Conservation (phyloP, 768 basidiomycete genomes). For the Macrolepiota dolichaula region DNA sequence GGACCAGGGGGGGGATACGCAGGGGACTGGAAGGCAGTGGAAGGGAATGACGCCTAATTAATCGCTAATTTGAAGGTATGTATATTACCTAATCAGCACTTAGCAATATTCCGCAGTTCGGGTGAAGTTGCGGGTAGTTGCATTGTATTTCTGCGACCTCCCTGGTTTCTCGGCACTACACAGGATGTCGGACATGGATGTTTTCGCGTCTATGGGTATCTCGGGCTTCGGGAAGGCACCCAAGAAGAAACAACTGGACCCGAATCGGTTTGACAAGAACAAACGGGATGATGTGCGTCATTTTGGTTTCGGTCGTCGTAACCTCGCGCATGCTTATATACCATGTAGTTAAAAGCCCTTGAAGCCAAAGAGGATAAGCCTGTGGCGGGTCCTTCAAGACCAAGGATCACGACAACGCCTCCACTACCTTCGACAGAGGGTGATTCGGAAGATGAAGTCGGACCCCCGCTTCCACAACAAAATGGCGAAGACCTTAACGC, state of each 20-base stretch:
- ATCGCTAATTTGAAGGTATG: slow-evolving; percentile 4
- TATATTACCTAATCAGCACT: slow-evolving; percentile 10
- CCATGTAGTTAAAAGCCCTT: slow-evolving; percentile 2
- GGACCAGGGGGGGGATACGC: background rate
- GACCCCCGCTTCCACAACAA: slow-evolving; percentile 21
- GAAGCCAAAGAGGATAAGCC: slow-evolving; percentile 13
- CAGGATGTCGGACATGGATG: slow-evolving; percentile 52
- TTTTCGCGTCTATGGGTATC: slow-evolving; percentile 83
- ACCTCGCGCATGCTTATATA: slow-evolving; percentile 8
- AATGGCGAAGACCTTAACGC: slow-evolving; percentile 16
- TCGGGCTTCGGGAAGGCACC: slow-evolving; percentile 76
- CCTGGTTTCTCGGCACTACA: background rate
- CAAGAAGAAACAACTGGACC: slow-evolving; percentile 66
- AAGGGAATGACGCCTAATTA: slow-evolving; percentile 16
- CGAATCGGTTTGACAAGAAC: slow-evolving; percentile 75
- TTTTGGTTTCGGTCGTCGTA: slow-evolving; percentile 2
- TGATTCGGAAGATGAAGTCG: slow-evolving; percentile 22
- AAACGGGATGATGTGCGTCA: slow-evolving; percentile 48
- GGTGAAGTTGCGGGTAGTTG: background rate
- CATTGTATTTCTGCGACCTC: background rate
- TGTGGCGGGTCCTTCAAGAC: slow-evolving; percentile 6
- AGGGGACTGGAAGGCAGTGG: slow-evolving; percentile 17
- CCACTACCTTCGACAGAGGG: slow-evolving; percentile 3
- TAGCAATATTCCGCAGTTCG: background rate
- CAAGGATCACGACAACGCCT: background rate